These are phyloP conservation scores for Fraxinus angustifolia DNA, from an alignment of 305 asterid species.

Conservation along the genomic window DNA sequence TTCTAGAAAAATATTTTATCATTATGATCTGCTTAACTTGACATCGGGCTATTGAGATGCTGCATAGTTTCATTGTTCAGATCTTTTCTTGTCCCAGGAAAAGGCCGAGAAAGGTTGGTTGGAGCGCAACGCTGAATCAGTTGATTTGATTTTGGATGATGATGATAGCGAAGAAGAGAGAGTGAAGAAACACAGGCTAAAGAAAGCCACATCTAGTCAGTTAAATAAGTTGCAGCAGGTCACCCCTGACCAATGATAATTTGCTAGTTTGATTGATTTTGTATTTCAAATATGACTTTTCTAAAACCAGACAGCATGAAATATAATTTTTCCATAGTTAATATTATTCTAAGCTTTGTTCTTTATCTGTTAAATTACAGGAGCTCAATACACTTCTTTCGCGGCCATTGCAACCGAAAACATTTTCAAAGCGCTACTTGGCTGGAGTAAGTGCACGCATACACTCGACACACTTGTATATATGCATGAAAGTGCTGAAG, in stretches of 20 bases:
- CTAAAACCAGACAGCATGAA: not conserved
- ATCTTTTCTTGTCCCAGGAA: constrained; percentile 43
- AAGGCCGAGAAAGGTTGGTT: constrained; percentile 86
- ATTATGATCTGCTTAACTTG: constrained; percentile 11
- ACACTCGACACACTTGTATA: not conserved
- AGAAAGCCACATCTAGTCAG: constrained; percentile 62
- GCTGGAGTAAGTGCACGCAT: constrained; percentile 46
- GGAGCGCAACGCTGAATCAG: constrained; percentile 73
- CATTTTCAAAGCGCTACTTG: constrained; percentile 41
- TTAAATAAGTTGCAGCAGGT: constrained; percentile 80
- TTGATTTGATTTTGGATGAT: constrained; percentile 75
- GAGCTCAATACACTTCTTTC: constrained; percentile 40
- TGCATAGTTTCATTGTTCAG: constrained; percentile 12
- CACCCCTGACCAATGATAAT: constrained; percentile 11
- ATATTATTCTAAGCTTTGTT: not conserved
- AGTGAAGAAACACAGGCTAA: constrained; percentile 59
- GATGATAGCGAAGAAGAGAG: constrained; percentile 88
- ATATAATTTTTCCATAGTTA: not conserved
- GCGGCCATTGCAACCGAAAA: constrained; percentile 45
- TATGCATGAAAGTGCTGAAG: constrained; percentile 19
- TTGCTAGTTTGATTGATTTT: constrained; percentile 6
- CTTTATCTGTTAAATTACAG: constrained; percentile 34
- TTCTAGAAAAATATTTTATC: constrained; percentile 2
- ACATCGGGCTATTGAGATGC: constrained; percentile 6
- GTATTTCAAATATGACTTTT: not conserved